These are phyloP conservation scores for Lachnellula arida DNA, from an alignment of 2,329 filamentous ascomycete species.

Conservation along the genomic window DNA sequence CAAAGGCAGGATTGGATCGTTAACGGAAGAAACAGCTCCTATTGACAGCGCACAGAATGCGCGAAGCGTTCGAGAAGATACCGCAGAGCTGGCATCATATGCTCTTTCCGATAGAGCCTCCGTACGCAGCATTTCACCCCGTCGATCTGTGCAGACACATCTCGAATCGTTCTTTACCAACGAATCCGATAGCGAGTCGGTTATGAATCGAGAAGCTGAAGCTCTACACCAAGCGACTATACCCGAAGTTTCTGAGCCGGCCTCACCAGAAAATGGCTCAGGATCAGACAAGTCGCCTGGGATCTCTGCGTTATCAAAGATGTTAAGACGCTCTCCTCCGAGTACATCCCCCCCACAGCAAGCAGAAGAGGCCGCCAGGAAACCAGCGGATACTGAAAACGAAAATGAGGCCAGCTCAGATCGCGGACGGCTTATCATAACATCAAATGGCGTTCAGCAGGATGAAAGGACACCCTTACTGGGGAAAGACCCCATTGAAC, in stretches of 20 bases:
- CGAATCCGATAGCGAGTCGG: slow-evolving; percentile 20
- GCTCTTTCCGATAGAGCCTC: slow-evolving; percentile 60
- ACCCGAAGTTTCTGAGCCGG: slow-evolving; percentile 55
- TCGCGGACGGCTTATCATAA: slow-evolving; percentile 22
- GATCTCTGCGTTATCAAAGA: slow-evolving; percentile 44
- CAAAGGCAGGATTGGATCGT: not conserved
- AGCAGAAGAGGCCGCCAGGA: slow-evolving; percentile 2
- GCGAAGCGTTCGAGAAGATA: slow-evolving; percentile 77
- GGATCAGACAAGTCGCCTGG: slow-evolving; percentile 31
- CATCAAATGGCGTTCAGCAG: slow-evolving; percentile 18
- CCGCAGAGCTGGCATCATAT: slow-evolving; percentile 79
- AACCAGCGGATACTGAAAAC: slow-evolving; percentile 7
- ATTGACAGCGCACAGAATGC: slow-evolving; percentile 70
- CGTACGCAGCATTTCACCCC: slow-evolving; percentile 28
- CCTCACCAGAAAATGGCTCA: slow-evolving; percentile 41
- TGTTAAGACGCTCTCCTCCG: slow-evolving; percentile 40
- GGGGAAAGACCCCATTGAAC: slow-evolving; percentile 12
- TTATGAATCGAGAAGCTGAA: slow-evolving; percentile 18
- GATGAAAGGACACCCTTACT: slow-evolving; percentile 31
- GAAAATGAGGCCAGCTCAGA: slow-evolving; percentile 3
- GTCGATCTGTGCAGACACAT: slow-evolving; percentile 19
- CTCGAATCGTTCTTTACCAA: slow-evolving; percentile 27
- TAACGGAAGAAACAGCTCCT: slow-evolving; percentile 37
- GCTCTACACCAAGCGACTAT: slow-evolving; percentile 46
- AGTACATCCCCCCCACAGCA: slow-evolving; percentile 17